Conservation (phyloP, 2,329 filamentous ascomycete genomes). For the Colletotrichum brevisporum region DNA sequence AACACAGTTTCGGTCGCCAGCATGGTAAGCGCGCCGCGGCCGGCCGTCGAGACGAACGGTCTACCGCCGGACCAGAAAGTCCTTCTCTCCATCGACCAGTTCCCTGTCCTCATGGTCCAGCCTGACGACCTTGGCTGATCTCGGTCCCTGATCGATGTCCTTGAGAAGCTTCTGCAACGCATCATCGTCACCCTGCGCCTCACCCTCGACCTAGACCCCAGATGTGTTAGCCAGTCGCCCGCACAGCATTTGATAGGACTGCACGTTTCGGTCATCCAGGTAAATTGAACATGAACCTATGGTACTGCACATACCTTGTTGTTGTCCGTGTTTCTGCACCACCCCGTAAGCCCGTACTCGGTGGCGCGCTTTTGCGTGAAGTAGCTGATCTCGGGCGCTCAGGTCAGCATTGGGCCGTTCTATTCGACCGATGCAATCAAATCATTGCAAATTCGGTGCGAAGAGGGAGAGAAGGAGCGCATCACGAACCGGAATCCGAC, state of each 20-base stretch:
- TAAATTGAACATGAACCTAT: not conserved
- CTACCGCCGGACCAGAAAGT: constrained; percentile 69
- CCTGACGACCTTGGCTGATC: constrained; percentile 79
- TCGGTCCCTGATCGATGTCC: constrained; percentile 82
- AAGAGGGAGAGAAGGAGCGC: not conserved
- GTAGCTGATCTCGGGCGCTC: constrained; percentile 54
- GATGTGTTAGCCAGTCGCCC: too few relatives aligned
- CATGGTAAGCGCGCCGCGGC: too few relatives aligned
- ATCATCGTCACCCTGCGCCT: constrained; percentile 82
- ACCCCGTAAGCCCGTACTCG: constrained; percentile 68
- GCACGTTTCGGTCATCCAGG: too few relatives aligned
- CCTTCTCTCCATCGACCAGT: constrained; percentile 75
- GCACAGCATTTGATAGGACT: too few relatives aligned
- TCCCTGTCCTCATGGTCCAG: constrained; percentile 79
- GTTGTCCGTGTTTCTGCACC: constrained; percentile 72
- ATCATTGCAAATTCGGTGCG: not conserved
- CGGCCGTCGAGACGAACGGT: too few relatives aligned
- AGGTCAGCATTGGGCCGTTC: too few relatives aligned
- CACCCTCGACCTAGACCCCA: constrained; percentile 81
- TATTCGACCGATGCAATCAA: not conserved
- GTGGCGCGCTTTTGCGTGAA: constrained; percentile 68
- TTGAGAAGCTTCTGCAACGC: constrained; percentile 78
- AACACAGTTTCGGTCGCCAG: too few relatives aligned
- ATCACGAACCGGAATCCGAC: constrained; percentile 67
- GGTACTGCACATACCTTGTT: constrained; percentile 62